Base-by-base conservation (phyloP, 805 yeast genomes). In the Teunomyces barrocoloradensis region DNA sequence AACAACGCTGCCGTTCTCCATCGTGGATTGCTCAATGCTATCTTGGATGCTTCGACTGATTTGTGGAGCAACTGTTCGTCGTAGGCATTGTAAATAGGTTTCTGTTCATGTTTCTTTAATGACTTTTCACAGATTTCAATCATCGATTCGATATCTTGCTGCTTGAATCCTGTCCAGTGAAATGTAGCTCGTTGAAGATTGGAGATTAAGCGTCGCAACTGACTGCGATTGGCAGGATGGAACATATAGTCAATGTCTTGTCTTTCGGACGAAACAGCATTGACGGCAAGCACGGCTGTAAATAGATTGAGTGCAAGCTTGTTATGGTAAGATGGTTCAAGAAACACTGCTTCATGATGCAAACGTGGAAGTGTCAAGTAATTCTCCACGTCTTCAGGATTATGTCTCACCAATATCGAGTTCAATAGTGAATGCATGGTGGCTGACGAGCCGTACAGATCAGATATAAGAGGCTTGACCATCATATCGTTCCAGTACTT, bases 101-200 rank as follows among this genome's bases (percentile, higher is more conserved):
- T 57, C 1, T 53, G 50, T 11, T 58, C 54, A 28, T 56, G 54
- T 48, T 74, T 74, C 13, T 74, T 68, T 30, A 81, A 49, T 5
- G 81, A 74, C 18, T 64, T 61, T 12, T 69, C 64, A 43, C 85
- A 76, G 25, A 84, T 75, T 18, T 66, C 64, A 2, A 79, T 58
- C 61, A 85, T 68, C 18, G 75, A 68, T 42, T 79, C 78, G 25
- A 85, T 69, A 62, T 85, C 89, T 36, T 70, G 72, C 21, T 74
- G 71, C 10, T 84, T 72, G 57, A 85, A 85, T 0, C 89, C 90
- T 1, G 88, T 81, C 91, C 91, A 85, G 55, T 81, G 82, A 59
- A 85, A 84, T 0, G 90, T 82, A 0, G 86, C 81, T 48, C 84
- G 71, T 60, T 81, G 87, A 25, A 85, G 58, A 56, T 85, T 85